A percentile compares a stretch with the other conserved stretches of the same genome.
These are phyloP conservation scores for Tremella yokohamensis DNA, from an alignment of 768 basidiomycete species.

Conservation along the genomic window DNA sequence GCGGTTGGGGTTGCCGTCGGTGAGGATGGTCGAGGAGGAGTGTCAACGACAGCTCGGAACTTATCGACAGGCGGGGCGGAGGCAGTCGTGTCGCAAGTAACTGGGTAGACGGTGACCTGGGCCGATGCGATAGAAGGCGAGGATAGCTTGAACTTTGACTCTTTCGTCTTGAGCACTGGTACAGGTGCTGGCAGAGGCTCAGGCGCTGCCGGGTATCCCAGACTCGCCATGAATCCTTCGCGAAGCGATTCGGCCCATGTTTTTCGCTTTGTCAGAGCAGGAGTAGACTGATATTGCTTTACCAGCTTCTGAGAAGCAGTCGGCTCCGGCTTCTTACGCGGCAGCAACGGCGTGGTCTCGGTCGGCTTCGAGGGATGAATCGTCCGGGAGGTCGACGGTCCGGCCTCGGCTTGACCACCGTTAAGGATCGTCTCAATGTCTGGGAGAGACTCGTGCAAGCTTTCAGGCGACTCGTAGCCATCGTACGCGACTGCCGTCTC, in stretches of 20 bases:
- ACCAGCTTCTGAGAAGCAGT: neutral
- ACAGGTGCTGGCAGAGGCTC: slow-evolving; percentile 11
- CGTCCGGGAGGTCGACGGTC: neutral
- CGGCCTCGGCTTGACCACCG: neutral
- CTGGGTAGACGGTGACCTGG: slow-evolving; percentile 30
- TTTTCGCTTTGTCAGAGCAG: neutral
- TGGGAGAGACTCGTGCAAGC: slow-evolving; percentile 13
- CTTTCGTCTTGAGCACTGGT: slow-evolving; percentile 7
- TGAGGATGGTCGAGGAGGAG: slow-evolving; percentile 6
- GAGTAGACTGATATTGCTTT: neutral
- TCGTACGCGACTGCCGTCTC: slow-evolving; percentile 25
- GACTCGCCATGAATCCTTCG: neutral
- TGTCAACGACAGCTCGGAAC: slow-evolving; percentile 37
- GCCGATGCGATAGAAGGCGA: slow-evolving; percentile 33
- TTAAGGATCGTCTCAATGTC: slow-evolving; percentile 7
- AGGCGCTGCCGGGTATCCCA: neutral
- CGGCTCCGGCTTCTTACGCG: too few relatives aligned
- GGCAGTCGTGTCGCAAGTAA: slow-evolving; percentile 45
- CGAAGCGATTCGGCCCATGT: slow-evolving; percentile 7
- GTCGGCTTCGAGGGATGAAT: neutral
- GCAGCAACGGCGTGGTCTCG: neutral
- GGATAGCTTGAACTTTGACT: neutral
- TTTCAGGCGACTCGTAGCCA: slow-evolving; percentile 30
- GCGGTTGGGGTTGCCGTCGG: slow-evolving; percentile 13
- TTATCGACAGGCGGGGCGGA: slow-evolving; percentile 37